phyloP scores from a whole-genome alignment of 805 yeast species.

The Wickerhamiella azymoides region DNA sequence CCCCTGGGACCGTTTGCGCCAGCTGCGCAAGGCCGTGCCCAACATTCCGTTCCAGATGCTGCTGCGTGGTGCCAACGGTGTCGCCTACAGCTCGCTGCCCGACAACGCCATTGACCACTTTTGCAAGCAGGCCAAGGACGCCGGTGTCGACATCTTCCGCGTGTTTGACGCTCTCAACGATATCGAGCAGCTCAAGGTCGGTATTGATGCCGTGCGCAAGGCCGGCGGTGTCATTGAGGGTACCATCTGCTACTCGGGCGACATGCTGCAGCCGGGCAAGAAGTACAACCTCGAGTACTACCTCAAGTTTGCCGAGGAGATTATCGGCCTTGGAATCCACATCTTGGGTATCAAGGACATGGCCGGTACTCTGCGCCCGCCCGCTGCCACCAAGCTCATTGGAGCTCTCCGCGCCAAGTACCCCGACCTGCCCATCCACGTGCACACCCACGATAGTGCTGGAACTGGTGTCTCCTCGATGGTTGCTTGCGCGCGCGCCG shows the following conservation, averaged over 20 bases:
- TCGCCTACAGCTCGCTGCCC: conserved; percentile 93
- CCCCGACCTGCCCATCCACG: conserved; percentile 94
- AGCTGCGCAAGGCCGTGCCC: conserved; percentile 80
- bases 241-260: conserved; percentile 97
- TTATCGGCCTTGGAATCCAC: conserved; percentile 92
- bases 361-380: conserved; percentile 98
- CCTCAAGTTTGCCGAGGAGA: conserved; percentile 61
- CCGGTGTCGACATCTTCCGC: conserved; percentile 94
- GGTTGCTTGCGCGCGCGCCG: conserved; percentile 87
- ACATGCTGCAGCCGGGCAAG: conserved; percentile 90
- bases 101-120: conserved; percentile 98
- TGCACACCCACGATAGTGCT: conserved; percentile 98
- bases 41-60: conserved; percentile 99
- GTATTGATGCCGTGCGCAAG: conserved; percentile 93
- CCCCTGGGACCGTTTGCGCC: conserved; percentile 94
- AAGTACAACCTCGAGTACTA: conserved; percentile 91
- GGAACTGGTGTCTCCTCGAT: conserved; percentile 98
- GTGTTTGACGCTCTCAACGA: conserved; percentile 97
- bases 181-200: conserved; percentile 90
- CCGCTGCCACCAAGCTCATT: conserved; percentile 74
- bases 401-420: conserved; percentile 69
- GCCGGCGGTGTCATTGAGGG: conserved; percentile 99
- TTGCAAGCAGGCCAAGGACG: conserved; percentile 84
- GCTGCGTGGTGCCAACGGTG: conserved; percentile 98
- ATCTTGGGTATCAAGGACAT: conserved; percentile 95